phyloP scores from a whole-genome alignment of 2,329 filamentous ascomycete genomes.

The Diaporthe nobilis region DNA sequence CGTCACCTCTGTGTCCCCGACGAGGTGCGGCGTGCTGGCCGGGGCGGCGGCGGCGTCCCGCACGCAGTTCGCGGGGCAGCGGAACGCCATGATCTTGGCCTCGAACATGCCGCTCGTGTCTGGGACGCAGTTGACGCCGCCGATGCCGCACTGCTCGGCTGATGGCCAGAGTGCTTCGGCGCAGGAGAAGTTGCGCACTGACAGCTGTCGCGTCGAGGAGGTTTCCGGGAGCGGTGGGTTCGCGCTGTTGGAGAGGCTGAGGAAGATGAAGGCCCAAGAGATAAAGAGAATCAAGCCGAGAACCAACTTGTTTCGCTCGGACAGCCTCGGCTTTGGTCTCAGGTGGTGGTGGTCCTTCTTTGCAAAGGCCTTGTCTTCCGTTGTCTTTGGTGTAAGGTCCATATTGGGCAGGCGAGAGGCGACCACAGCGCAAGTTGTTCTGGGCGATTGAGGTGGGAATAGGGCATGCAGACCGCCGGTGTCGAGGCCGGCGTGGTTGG shows the following conservation, averaged over 20 bases:
- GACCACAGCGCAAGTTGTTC: neutral
- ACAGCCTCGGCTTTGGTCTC: slow-evolving; percentile 8
- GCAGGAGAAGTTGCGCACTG: slow-evolving; percentile 64
- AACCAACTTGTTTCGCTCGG: neutral
- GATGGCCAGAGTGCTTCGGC: slow-evolving; percentile 78
- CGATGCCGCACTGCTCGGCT: slow-evolving; percentile 76
- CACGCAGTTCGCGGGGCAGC: slow-evolving; percentile 81
- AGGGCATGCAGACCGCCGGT: neutral
- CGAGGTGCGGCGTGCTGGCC: slow-evolving; percentile 79
- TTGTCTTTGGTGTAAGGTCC: slow-evolving; percentile 15
- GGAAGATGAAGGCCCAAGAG: slow-evolving; percentile 56
- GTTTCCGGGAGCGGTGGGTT: slow-evolving; percentile 26
- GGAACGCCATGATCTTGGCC: slow-evolving; percentile 77
- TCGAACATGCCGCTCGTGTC: slow-evolving; percentile 63
- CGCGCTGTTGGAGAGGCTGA: slow-evolving; percentile 37
- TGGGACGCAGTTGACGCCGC: slow-evolving; percentile 81
- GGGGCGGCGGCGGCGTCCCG: slow-evolving; percentile 68
- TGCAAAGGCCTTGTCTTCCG: neutral
- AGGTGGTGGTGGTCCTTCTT: slow-evolving; percentile 18
- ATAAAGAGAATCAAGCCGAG: slow-evolving; percentile 24
- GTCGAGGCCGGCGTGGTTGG: slow-evolving; percentile 4
- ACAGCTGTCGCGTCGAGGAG: slow-evolving; percentile 13
- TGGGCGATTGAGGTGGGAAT: neutral
- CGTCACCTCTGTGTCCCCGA: slow-evolving; percentile 76
- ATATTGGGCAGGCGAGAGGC: neutral